These are phyloP conservation scores for Chrysanthemum seticuspe DNA, from an alignment of 129 eudicot species.

Conservation along the genomic window DNA sequence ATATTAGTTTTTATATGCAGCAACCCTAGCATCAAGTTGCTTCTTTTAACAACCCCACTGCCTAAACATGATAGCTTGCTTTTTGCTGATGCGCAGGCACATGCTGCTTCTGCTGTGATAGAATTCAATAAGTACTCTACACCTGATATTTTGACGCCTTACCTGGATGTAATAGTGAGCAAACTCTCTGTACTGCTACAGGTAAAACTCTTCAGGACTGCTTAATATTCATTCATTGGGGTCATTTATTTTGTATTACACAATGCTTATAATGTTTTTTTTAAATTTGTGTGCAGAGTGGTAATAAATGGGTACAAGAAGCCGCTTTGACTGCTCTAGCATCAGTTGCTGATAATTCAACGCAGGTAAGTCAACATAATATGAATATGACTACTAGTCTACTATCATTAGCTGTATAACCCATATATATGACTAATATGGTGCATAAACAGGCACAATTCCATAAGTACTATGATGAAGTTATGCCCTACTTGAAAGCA, in stretches of 20 bases:
- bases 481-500: conserved; percentile 96
- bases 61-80: not conserved
- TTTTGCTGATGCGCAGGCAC: conserved; percentile 58
- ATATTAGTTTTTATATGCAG: no score
- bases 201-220: conserved; percentile 37
- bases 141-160: conserved; percentile 95
- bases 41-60: no score
- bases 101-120: conserved; percentile 95
- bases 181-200: conserved; percentile 83
- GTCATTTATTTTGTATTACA: no score
- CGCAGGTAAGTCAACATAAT: conserved; percentile 57
- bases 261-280: not conserved
- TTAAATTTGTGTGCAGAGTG: conserved; percentile 61
- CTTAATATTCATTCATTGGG: not conserved
- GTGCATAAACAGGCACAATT: conserved; percentile 74
- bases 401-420: conserved; percentile 12
- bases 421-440: conserved; percentile 21
- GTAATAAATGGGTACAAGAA: conserved; percentile 99
- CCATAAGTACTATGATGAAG: conserved; percentile 96
- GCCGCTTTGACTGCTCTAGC: conserved; percentile 98
- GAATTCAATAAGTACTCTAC: conserved; percentile 97
- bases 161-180: conserved; percentile 92
- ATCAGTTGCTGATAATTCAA: conserved; percentile 90
- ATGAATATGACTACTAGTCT: not conserved
- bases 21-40: no score